phyloP scores from a whole-genome alignment of 345 rosid species.

The Erysimum cheiranthoides region DNA sequence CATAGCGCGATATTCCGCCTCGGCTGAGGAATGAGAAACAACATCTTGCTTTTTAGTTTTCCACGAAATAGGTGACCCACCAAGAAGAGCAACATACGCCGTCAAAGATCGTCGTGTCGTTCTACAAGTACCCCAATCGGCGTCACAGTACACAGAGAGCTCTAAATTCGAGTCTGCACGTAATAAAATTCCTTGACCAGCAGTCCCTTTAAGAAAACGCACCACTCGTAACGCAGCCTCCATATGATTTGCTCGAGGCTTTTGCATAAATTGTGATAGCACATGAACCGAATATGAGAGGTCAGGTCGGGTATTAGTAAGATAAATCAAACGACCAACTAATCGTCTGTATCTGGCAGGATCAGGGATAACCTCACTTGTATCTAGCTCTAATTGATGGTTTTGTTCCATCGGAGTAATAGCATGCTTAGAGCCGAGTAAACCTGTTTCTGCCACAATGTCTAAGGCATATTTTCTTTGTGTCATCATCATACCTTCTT shows the following conservation, averaged over 20 bases:
- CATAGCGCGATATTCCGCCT: neutral
- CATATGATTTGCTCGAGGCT: neutral
- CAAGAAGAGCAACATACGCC: neutral
- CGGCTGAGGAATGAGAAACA: neutral
- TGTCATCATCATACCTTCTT: too few relatives aligned
- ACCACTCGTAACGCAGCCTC: neutral
- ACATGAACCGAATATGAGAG: neutral
- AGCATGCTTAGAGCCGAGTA: too few relatives aligned
- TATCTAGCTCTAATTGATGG: too few relatives aligned
- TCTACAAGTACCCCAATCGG: too few relatives aligned
- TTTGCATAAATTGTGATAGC: neutral
- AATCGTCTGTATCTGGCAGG: too few relatives aligned
- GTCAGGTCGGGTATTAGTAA: too few relatives aligned
- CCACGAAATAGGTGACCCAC: neutral
- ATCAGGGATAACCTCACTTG: too few relatives aligned
- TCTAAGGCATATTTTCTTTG: too few relatives aligned
- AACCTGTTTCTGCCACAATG: too few relatives aligned
- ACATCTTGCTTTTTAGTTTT: neutral
- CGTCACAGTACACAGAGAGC: neutral
- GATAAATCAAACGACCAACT: too few relatives aligned
- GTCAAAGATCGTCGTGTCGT: too few relatives aligned
- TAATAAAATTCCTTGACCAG: neutral
- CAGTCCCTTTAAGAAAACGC: neutral
- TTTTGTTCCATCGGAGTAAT: too few relatives aligned
- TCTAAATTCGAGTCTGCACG: accelerated